Evolutionary conservation across 176 grass and related monocot species (phyloP), one percentile per base, ranked within the genome.

Genomic region (Aegilops sharonensis): DNA sequence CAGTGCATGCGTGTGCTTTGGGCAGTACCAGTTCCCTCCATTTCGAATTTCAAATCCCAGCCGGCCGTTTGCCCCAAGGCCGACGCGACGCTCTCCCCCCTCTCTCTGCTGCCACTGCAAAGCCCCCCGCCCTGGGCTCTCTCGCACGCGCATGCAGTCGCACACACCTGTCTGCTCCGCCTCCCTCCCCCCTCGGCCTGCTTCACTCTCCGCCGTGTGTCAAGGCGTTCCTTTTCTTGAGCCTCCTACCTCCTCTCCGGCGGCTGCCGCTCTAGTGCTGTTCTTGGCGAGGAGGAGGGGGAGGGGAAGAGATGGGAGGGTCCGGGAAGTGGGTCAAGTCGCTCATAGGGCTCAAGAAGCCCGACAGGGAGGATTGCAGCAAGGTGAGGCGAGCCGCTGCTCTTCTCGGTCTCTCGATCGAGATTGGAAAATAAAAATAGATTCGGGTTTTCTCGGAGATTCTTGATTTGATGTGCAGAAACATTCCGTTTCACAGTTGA

Each of bases 241-340:
- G 50, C 0, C 15, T 18, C 50, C 50, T 54, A 1, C 50, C 15
- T 18, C 2, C 50, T 54, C n/a, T 35, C 72, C 24, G 43, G 43
- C 6, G 47, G 52, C 14, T 15, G 72, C 3, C 4, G 73, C 29
- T 5, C 31, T 34, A 32, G 3, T 6, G 31, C 24, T 8, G 50
- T 40, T 91, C 20, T 85, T 72, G 78, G 86, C 42, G 47, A 67
- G 7, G 18, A 64, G 37, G 12, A 20, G 36, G 6, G 6, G 43
- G 37, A 39, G 37, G 37, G 37, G 8, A 7, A 39, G 61, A 71
- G 70, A 88, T 88, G 90, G 86, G 92, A 85, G 94, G 85, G 9
- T 99, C 97, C 59, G 91, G 92, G 80, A 97, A 97, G 76, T 99
- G 97, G 97, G 87, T 99, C 18, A 97, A 91, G 68, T 90, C 89